Evolutionary conservation across 257 asterid species (phyloP), one percentile per base, ranked within the genome.

Genomic region (Solanum piurae): DNA sequence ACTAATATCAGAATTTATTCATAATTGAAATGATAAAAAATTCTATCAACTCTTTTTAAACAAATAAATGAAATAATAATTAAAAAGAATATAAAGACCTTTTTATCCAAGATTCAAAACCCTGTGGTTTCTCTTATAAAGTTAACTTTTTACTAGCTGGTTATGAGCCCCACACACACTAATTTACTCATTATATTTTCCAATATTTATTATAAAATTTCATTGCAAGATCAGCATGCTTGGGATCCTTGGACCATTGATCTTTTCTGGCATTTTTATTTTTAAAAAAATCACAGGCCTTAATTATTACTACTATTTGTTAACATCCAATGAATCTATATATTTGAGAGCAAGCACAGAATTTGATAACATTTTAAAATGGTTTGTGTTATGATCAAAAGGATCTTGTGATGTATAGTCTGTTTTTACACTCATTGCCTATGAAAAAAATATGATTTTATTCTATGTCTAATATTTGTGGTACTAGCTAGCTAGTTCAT

Each of bases 181-280:
- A 38, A 29, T 68, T 42, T 85, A 85, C 79, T 60, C 33, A 25
- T n/a, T 55, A 60, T 33, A 60, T 80, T 7, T n/a, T 77, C 16
- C 40, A 29, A 80, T 74, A 74, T 36, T 5, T 72, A 18, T 72
- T 37, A 38, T 42, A 80, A 52, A 52, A 52, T 6, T 52, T 38
- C 49, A 80, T 46, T 82, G 44, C 85, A 82, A 80, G 85, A 86
- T 86, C 87, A 55, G 87, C 87, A 69, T 86, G 87, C 87, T 66
- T 29, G 85, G n/a, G 42, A 49, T 82, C 44, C 85, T 80, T 49
- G 68, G 85, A 80, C 85, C 85, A 80, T 80, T 80, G 44, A 49
- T 46, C 10, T 80, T 80, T 80, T 82, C 85, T 49, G 42, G 44
- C 27, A 40, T 40, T 40, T 14, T 14, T 46, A 3, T 46, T 29